These are phyloP conservation scores for Endoconidiophora laricicola DNA, from an alignment of 2,329 filamentous ascomycete species.

Conservation along the genomic window DNA sequence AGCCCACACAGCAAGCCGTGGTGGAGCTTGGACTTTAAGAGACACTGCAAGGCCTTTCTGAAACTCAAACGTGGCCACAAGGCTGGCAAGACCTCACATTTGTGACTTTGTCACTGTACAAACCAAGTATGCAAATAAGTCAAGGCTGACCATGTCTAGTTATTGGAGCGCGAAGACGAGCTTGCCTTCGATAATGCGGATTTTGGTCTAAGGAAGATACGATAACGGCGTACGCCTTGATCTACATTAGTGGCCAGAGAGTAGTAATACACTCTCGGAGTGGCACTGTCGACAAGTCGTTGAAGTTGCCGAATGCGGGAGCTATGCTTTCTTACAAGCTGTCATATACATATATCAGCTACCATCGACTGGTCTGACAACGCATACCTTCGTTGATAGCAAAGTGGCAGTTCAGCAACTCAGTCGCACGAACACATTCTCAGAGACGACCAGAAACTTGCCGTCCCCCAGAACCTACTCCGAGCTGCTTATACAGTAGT, in stretches of 20 bases:
- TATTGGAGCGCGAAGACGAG: not conserved
- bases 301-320: not conserved
- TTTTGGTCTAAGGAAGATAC: not conserved
- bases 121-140: not conserved
- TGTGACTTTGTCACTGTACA: too few relatives aligned
- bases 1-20: not conserved
- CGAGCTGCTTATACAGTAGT: not conserved
- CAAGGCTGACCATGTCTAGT: not conserved
- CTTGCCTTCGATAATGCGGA: not conserved
- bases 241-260: not conserved
- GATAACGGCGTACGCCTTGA: not conserved
- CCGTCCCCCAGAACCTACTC: too few relatives aligned
- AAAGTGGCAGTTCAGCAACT: constrained; percentile 20
- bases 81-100: too few relatives aligned
- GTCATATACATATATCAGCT: not conserved
- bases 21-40: not conserved
- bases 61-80: too few relatives aligned
- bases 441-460: too few relatives aligned
- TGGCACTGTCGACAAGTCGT: not conserved
- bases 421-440: too few relatives aligned
- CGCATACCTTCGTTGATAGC: not conserved
- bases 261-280: not conserved
- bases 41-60: not conserved
- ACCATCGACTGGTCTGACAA: not conserved
- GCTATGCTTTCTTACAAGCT: not conserved